Base-by-base conservation (phyloP, 1,284 basidiomycete genomes). In the Wallemia mellicola region DNA sequence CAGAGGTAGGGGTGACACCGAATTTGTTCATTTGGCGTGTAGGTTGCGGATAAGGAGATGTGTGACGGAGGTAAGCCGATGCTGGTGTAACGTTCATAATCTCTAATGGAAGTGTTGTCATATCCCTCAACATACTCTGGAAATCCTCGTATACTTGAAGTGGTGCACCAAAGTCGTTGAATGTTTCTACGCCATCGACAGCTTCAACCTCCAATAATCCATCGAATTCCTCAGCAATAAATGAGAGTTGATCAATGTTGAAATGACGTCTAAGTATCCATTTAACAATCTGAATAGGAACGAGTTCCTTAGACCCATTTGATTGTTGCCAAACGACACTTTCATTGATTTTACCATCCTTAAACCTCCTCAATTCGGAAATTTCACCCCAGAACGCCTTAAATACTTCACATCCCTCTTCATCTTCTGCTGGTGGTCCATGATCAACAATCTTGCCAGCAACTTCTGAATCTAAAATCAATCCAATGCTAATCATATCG, bases 341-440 rank as follows among this genome's bases (percentile, higher is more conserved):
- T 69, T 96, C 87, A 5, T 79, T 69, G 63, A 98, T 96, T 2
- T 82, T 77, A 0, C 92, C 92, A 66, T 98, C 91, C 69, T 95
- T 91, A 76, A 98, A 99, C 22, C 92, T 79, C n/a, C 94, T 78
- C 24, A 96, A 73, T 68, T 98, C 92, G 0, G 91, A 81, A 67
- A 86, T 86, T 58, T 79, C 74, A 1, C 91, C 92, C 94, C 94
- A 99, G 63, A 98, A 76, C 1, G 79, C 76, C 32, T 82, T 78
- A 75, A 95, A 99, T 1, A 71, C 73, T 54, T 76, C 72, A 3
- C 69, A 71, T 0, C 68, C 71, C 22, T 67, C 71, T 0, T 77
- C 59, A 56, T 82, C 77, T 14, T 80, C 79, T 0, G 78, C 82
- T 0, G 82, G 69, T 0, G 94, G 88, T 0, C 89, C 89, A 63